These are phyloP conservation scores for Boletus speciosus DNA, from an alignment of 768 basidiomycete genomes.

Conservation along the genomic window DNA sequence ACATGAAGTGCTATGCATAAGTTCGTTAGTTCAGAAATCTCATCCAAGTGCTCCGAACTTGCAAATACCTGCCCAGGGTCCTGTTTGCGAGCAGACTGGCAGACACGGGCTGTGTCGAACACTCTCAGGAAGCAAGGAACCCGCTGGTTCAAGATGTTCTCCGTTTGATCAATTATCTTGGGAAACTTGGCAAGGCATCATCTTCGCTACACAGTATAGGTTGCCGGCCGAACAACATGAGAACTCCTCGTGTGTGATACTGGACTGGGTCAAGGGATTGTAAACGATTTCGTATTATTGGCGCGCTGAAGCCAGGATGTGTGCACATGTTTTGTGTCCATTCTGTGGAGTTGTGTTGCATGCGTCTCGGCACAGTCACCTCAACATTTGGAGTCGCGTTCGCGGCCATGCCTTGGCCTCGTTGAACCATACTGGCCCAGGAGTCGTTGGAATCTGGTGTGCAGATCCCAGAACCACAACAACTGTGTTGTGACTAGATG, in stretches of 20 bases:
- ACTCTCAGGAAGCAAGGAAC: background rate
- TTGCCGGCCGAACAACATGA: slow-evolving; percentile 13
- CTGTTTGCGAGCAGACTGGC: background rate
- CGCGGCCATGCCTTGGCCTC: slow-evolving; percentile 1
- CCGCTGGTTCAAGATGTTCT: background rate
- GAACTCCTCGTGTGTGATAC: slow-evolving; percentile 13
- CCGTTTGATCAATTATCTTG: background rate
- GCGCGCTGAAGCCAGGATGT: background rate
- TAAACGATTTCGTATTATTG: background rate
- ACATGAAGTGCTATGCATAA: slow-evolving; percentile 12
- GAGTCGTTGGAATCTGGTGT: background rate
- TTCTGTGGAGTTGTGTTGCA: background rate
- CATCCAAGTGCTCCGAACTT: background rate
- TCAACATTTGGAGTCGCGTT: background rate
- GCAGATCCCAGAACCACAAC: background rate
- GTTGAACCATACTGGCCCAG: background rate
- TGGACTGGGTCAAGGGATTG: background rate
- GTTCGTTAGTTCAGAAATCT: slow-evolving; percentile 5
- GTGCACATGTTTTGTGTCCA: background rate
- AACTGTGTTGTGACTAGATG: background rate
- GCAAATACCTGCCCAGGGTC: slow-evolving; percentile 9
- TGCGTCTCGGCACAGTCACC: no score
- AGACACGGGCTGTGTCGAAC: background rate
- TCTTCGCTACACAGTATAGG: background rate
- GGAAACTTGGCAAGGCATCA: background rate